These are phyloP conservation scores for Clitopilus hobsonii DNA, from an alignment of 768 basidiomycete species.

Conservation along the genomic window DNA sequence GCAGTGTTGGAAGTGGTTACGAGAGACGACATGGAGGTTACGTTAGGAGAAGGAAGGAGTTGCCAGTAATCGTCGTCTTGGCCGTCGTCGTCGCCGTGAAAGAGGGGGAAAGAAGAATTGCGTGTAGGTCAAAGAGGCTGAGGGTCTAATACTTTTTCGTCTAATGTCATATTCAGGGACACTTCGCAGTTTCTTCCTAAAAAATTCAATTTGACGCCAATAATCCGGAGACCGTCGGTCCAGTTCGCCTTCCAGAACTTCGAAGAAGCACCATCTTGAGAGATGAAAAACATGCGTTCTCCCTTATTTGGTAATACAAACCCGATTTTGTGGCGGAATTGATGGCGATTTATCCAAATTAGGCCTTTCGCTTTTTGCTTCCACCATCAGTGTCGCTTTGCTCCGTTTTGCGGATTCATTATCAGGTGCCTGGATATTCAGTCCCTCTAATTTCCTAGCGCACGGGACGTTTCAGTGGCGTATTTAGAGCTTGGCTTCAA, in stretches of 20 bases:
- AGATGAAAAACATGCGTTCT: neutral
- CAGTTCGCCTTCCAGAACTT: neutral
- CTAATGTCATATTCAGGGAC: conserved; percentile 1
- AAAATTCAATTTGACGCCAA: neutral
- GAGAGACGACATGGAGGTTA: conserved; percentile 18
- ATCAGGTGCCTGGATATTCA: neutral
- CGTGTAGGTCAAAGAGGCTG: neutral
- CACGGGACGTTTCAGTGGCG: too few relatives aligned
- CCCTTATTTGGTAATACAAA: neutral
- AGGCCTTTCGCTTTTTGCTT: neutral
- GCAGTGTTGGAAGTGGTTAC: conserved; percentile 13
- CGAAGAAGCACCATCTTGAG: neutral
- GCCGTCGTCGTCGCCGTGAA: neutral
- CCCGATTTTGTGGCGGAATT: neutral
- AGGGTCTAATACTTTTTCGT: neutral
- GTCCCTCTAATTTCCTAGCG: too few relatives aligned
- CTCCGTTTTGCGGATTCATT: neutral
- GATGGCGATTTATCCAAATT: neutral
- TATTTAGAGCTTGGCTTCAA: too few relatives aligned
- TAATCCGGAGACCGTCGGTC: neutral
- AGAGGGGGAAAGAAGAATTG: neutral
- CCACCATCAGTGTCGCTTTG: neutral
- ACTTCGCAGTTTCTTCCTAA: neutral
- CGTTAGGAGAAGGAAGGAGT: neutral
- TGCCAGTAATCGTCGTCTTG: too few relatives aligned